phyloP scores from a whole-genome alignment of 2,329 filamentous ascomycete genomes.

The Hymenoscyphus albidus region DNA sequence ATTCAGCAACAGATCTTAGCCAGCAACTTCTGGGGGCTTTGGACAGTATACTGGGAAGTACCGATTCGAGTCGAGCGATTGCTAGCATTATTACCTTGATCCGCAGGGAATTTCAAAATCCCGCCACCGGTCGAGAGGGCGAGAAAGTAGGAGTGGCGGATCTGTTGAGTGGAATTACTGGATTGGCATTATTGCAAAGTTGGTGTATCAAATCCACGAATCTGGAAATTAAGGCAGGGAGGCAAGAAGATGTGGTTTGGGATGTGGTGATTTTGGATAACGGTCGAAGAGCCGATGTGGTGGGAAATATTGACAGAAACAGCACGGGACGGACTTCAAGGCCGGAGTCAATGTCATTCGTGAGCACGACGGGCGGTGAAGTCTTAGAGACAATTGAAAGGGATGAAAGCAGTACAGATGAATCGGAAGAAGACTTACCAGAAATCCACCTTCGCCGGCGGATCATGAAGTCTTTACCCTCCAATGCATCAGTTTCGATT shows the following conservation, averaged over 20 bases:
- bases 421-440: slow-evolving; percentile 37
- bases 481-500: slow-evolving; percentile 56
- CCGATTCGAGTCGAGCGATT: slow-evolving; percentile 65
- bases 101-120: slow-evolving; percentile 60
- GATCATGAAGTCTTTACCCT: slow-evolving; percentile 51
- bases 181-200: slow-evolving; percentile 58
- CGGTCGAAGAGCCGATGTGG: slow-evolving; percentile 54
- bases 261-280: slow-evolving; percentile 62
- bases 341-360: slow-evolving; percentile 36
- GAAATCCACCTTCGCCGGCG: slow-evolving; percentile 49
- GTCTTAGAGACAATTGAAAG: slow-evolving; percentile 39
- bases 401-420: slow-evolving; percentile 37
- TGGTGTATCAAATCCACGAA: slow-evolving; percentile 50
- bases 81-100: slow-evolving; percentile 63
- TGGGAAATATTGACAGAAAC: slow-evolving; percentile 31
- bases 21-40: slow-evolving; percentile 56
- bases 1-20: slow-evolving; percentile 52
- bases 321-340: slow-evolving; percentile 29
- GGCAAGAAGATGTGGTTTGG: slow-evolving; percentile 58
- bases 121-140: slow-evolving; percentile 54
- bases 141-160: slow-evolving; percentile 59
- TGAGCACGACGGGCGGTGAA: slow-evolving; percentile 27
- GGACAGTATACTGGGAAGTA: slow-evolving; percentile 63
- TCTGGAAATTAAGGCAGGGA: slow-evolving; percentile 45
- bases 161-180: slow-evolving; percentile 57